Evolutionary conservation across 2,329 filamentous ascomycete genomes (phyloP).

Genomic region (Albifimbria verrucaria): DNA sequence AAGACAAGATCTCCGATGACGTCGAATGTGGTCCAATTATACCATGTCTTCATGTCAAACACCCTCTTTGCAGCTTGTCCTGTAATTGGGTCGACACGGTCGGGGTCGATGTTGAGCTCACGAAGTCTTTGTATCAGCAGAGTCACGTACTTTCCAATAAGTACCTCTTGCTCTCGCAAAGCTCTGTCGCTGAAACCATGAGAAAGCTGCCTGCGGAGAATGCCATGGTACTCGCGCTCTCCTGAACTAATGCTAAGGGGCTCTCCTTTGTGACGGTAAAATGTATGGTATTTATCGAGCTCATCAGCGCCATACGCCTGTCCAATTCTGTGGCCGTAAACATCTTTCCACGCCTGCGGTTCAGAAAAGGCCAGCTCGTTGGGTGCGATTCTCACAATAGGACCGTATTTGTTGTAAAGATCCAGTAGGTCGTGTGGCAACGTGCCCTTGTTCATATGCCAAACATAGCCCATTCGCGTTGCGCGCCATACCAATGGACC

Average conservation of each 20-base stretch:
- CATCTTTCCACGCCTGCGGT: conserved; percentile 34
- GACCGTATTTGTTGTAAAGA: conserved; percentile 24
- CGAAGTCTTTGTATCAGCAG: too few relatives aligned
- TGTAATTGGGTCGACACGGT: too few relatives aligned
- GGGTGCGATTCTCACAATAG: conserved; percentile 37
- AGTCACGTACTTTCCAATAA: neutral
- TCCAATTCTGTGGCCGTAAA: conserved; percentile 33
- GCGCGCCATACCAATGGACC: conserved; percentile 18
- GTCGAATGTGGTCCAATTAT: neutral
- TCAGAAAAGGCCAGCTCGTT: conserved; percentile 36
- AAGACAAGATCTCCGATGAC: neutral
- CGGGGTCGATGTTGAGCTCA: too few relatives aligned
- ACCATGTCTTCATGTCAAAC: too few relatives aligned
- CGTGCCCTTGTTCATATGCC: neutral
- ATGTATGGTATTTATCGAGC: conserved; percentile 12
- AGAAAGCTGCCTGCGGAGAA: neutral
- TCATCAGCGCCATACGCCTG: conserved; percentile 17
- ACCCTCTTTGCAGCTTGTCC: too few relatives aligned
- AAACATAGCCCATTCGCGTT: neutral
- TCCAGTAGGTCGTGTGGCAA: conserved; percentile 16
- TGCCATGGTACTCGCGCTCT: neutral
- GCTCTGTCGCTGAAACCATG: neutral
- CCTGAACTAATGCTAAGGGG: neutral
- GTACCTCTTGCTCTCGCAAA: neutral
- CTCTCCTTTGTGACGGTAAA: neutral